These are phyloP conservation scores for Clitoria ternatea DNA, from an alignment of 306 rosid genomes.

Conservation along the genomic window DNA sequence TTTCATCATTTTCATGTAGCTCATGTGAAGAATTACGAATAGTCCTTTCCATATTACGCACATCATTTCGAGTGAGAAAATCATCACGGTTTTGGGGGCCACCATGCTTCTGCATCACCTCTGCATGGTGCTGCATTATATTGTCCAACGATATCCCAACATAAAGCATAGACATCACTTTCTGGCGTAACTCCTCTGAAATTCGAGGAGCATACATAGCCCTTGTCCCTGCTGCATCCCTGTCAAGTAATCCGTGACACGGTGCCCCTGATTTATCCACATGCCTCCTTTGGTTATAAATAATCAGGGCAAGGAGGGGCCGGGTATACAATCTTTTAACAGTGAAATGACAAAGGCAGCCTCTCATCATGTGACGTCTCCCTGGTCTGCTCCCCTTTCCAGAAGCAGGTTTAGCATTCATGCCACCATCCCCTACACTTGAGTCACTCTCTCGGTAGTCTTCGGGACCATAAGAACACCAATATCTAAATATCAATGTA, in stretches of 20 bases:
- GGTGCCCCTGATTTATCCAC: conserved; percentile 71
- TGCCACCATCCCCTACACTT: conserved; percentile 35
- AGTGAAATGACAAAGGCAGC: conserved; percentile 79
- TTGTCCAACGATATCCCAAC: conserved; percentile 61
- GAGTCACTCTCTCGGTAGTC: conserved; percentile 61
- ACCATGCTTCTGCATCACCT: conserved; percentile 61
- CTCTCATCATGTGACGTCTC: conserved; percentile 89
- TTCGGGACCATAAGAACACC: conserved; percentile 95
- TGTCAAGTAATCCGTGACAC: conserved; percentile 74
- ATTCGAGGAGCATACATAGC: conserved; percentile 86
- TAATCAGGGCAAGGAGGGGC: conserved; percentile 61
- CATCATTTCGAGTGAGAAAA: conserved; percentile 70
- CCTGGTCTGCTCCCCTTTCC: conserved; percentile 91
- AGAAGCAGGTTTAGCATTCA: conserved; percentile 54
- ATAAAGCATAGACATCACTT: conserved; percentile 72
- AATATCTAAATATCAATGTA: conserved; percentile 45
- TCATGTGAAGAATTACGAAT: conserved; percentile 55
- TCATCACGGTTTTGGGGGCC: conserved; percentile 78
- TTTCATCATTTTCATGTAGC: conserved; percentile 48
- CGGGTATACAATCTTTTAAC: conserved; percentile 66
- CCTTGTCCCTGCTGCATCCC: conserved; percentile 76
- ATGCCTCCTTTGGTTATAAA: conserved; percentile 70
- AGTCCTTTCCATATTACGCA: conserved; percentile 80
- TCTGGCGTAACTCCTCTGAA: conserved; percentile 79
- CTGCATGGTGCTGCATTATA: conserved; percentile 62